These are phyloP conservation scores for Torulaspora franciscae DNA, from an alignment of 805 yeast species.

Conservation along the genomic window DNA sequence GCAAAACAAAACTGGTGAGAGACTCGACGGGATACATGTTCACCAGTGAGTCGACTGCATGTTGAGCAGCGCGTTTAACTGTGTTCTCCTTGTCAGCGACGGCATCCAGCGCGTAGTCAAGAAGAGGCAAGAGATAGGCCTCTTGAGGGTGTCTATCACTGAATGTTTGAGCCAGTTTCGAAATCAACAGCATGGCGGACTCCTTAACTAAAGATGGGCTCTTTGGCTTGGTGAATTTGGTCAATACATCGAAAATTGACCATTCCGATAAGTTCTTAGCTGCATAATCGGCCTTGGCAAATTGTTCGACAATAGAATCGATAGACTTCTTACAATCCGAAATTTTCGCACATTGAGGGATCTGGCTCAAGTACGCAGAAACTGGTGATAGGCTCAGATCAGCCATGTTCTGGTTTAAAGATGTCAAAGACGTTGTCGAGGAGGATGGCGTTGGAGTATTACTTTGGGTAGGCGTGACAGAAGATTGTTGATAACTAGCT, in stretches of 20 bases:
- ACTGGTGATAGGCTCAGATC: constrained; percentile 65
- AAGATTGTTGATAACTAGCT: constrained; percentile 33
- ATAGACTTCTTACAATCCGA: constrained; percentile 37
- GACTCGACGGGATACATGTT: constrained; percentile 75
- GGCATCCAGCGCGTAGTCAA: constrained; percentile 62
- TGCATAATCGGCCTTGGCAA: constrained; percentile 37
- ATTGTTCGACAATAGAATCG: constrained; percentile 42
- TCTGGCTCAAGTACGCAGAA: constrained; percentile 44
- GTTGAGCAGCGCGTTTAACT: constrained; percentile 81
- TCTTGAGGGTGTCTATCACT: constrained; percentile 70
- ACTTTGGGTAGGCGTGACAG: constrained; percentile 36
- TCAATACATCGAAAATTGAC: constrained; percentile 58
- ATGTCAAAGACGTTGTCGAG: constrained; percentile 70
- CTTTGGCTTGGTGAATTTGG: constrained; percentile 67
- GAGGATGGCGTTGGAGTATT: constrained; percentile 41
- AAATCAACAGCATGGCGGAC: constrained; percentile 58
- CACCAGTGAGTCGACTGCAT: constrained; percentile 64
- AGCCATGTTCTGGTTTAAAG: constrained; percentile 64
- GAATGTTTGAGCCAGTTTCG: constrained; percentile 54
- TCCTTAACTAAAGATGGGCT: constrained; percentile 73
- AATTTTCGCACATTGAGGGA: constrained; percentile 33
- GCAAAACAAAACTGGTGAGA: constrained; percentile 62
- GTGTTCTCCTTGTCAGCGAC: constrained; percentile 83
- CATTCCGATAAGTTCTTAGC: constrained; percentile 50
- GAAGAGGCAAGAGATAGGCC: constrained; percentile 61